Evolutionary conservation across 495 filamentous ascomycete species (phyloP).

Genomic region (Hypoxylon crocopeplum): DNA sequence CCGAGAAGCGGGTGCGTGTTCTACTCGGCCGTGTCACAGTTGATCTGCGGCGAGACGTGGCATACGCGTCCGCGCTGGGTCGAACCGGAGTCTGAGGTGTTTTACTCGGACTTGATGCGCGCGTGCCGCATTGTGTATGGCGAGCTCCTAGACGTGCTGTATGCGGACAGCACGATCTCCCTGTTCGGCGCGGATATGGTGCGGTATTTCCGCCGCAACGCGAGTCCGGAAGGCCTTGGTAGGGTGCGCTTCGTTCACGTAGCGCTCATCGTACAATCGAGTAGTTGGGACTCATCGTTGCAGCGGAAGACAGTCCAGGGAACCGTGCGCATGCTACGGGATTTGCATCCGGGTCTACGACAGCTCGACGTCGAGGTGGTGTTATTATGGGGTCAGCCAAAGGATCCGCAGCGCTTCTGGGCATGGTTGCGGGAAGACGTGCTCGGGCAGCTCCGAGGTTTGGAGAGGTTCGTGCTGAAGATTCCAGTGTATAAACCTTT

Average conservation of each 20-base stretch:
- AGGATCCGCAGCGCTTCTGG: slow-evolving; percentile 23
- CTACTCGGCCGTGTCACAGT: neutral
- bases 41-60: slow-evolving; percentile 23
- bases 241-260: slow-evolving; percentile 26
- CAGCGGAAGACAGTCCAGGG: slow-evolving; percentile 6
- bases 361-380: slow-evolving; percentile 34
- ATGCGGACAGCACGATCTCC: slow-evolving; percentile 25
- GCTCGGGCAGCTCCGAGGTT: slow-evolving; percentile 18
- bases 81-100: neutral
- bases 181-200: slow-evolving; percentile 30
- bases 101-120: slow-evolving; percentile 15
- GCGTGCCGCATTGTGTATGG: slow-evolving; percentile 14
- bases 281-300: slow-evolving; percentile 4
- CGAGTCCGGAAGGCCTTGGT: slow-evolving; percentile 26
- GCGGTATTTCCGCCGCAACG: slow-evolving; percentile 24
- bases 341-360: slow-evolving; percentile 3
- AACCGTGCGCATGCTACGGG: slow-evolving; percentile 6
- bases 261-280: slow-evolving; percentile 11
- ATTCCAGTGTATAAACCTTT: slow-evolving; percentile 14
- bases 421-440: slow-evolving; percentile 21
- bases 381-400: slow-evolving; percentile 24
- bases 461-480: slow-evolving; percentile 32
- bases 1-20: slow-evolving; percentile 17
- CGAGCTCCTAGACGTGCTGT: slow-evolving; percentile 21
- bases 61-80: neutral